A percentile compares a stretch with the other conserved stretches of the same genome.
Evolutionary conservation across 345 rosid genomes (phyloP).

Genomic region (Sisymbrium irio): DNA sequence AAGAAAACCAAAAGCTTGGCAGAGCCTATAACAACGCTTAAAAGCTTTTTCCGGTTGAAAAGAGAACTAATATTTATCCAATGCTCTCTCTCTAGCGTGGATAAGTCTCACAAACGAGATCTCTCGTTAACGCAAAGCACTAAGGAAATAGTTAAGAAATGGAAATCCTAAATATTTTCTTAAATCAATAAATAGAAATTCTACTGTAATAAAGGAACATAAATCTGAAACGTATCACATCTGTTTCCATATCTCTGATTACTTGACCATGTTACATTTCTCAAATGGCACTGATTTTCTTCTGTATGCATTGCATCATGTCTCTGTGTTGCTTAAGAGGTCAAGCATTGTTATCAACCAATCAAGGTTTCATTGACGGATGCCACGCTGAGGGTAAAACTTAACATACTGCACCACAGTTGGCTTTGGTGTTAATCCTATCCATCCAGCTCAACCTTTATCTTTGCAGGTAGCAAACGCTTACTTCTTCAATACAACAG

Average conservation of each 20-base stretch:
- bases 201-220: neutral
- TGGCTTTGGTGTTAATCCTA: neutral
- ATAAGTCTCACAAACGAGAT: constrained; percentile 16
- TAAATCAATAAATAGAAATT: neutral
- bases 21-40: neutral
- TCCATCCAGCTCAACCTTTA: constrained; percentile 26
- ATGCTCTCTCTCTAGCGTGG: neutral
- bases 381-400: constrained; percentile 53
- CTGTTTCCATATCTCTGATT: neutral
- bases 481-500: constrained; percentile 63
- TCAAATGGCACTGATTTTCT: constrained; percentile 14
- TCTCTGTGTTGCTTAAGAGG: constrained; percentile 60
- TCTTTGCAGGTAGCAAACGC: constrained; percentile 67
- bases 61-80: neutral
- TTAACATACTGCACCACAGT: neutral
- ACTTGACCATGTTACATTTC: neutral
- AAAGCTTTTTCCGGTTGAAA: neutral
- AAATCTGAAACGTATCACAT: neutral
- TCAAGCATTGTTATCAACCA: constrained; percentile 79
- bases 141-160: neutral
- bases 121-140: neutral
- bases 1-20: neutral
- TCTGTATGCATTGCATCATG: constrained; percentile 23
- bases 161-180: neutral
- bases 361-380: constrained; percentile 64